Base-by-base conservation (phyloP, 768 basidiomycete genomes). In the Amanita brunnescens region DNA sequence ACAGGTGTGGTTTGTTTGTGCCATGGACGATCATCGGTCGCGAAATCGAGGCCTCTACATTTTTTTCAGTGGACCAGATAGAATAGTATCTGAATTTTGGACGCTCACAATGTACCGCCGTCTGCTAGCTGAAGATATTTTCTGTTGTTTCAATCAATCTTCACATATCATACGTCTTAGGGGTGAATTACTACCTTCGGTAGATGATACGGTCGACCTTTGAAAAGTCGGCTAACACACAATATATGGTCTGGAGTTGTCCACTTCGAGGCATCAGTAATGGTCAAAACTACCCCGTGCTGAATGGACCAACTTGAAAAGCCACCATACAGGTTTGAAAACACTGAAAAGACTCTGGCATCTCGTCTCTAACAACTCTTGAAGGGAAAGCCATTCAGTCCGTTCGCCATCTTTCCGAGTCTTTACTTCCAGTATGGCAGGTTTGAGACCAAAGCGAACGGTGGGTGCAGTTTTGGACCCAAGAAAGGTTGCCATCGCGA, bases 11-110 rank as follows among this genome's bases (percentile, higher is more conserved):
- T 69, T 20, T 72, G 68, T 40, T 58, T 60, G 18, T 74, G 45
- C 6, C 60, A 55, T 10, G 68, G 62, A 38, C 63, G 62, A 54
- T 75, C 71, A 14, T 70, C 61, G 10, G 78, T 79, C 24, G 82
- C 75, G 58, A 83, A 81, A 62, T 86, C 84, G 18, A 86, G 64
- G n/a, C 82, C 83, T 41, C 83, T 86, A 34, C 13, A 9, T 14
- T 16, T 47, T 47, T 23, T 38, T 29, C 26, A 29, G 26, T 29
- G 26, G 26, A 29, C 26, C 26, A 29, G 26, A 29, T 29, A 29
- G 26, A 29, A 29, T 29, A 42, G 30, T 33, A 34, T 43, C 21
- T 6, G 46, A 46, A 8, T 21, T 29, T 29, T 29, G 26, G 26
- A 29, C 26, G 30, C 78, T 57, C 59, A 85, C 83, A 86, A 54